Evolutionary conservation across 345 rosid species (phyloP).

Genomic region (Barbarea vulgaris): DNA sequence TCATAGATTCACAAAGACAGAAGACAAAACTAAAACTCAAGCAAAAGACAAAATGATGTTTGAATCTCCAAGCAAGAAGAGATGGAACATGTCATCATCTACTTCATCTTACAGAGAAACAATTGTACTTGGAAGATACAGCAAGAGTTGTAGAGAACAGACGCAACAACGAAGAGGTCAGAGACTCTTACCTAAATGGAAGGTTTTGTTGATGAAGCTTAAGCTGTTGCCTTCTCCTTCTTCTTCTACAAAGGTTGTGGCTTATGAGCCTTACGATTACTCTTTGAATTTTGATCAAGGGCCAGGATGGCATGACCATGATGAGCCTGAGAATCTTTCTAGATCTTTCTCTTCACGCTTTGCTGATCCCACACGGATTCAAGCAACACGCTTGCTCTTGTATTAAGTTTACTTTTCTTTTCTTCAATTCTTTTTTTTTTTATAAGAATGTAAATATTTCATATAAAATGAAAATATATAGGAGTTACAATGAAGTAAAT

Average conservation of each 20-base stretch:
- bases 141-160: slow-evolving; percentile 37
- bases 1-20: slow-evolving; percentile 13
- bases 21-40: not conserved
- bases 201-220: slow-evolving; percentile 47
- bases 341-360: slow-evolving; percentile 64
- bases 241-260: slow-evolving; percentile 25
- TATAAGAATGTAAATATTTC: not conserved
- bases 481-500: no score
- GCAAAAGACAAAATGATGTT: slow-evolving; percentile 14
- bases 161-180: slow-evolving; percentile 16
- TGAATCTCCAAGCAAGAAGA: slow-evolving; percentile 27
- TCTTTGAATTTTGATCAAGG: slow-evolving; percentile 67
- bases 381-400: slow-evolving; percentile 29
- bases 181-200: slow-evolving; percentile 36
- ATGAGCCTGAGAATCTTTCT: slow-evolving; percentile 52
- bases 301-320: slow-evolving; percentile 47
- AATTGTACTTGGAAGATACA: slow-evolving; percentile 40
- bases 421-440: not conserved
- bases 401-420: slow-evolving; percentile 19
- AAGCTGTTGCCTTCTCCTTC: slow-evolving; percentile 39
- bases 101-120: slow-evolving; percentile 35
- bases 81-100: slow-evolving; percentile 30
- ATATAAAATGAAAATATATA: no score
- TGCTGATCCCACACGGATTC: slow-evolving; percentile 47
- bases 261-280: slow-evolving; percentile 52